A percentile compares a stretch with the other conserved stretches of the same genome.
These are phyloP conservation scores for Cornus florida DNA, from an alignment of 148 eudicot species.

Conservation along the genomic window DNA sequence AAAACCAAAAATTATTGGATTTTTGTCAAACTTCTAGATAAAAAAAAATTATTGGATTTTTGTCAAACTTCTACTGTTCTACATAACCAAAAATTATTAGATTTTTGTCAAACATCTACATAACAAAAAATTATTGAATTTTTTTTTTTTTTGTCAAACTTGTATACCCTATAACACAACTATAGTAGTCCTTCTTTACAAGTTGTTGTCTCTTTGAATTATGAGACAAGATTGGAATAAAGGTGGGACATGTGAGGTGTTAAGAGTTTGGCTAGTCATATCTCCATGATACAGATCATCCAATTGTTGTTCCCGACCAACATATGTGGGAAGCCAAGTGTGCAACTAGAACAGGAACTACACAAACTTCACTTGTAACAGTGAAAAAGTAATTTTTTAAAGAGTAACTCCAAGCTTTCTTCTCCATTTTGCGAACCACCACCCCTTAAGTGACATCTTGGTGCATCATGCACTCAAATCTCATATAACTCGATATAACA, in stretches of 20 bases:
- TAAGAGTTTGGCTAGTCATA: constrained; percentile 9
- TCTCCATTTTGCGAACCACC: not conserved
- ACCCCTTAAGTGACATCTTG: constrained; percentile 13
- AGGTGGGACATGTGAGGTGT: not conserved
- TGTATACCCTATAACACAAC: too few relatives aligned
- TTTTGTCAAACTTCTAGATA: too few relatives aligned
- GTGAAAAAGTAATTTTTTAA: not conserved
- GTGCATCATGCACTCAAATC: constrained; percentile 13
- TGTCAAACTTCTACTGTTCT: too few relatives aligned
- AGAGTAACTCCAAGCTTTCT: not conserved
- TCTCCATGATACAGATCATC: constrained; percentile 16
- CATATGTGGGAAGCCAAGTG: constrained; percentile 18
- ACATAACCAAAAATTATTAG: too few relatives aligned
- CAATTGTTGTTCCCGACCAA: constrained; percentile 9
- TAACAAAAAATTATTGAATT: too few relatives aligned
- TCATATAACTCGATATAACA: not conserved
- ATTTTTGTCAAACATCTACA: too few relatives aligned
- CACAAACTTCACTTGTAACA: not conserved
- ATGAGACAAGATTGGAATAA: not conserved
- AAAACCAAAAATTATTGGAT: too few relatives aligned
- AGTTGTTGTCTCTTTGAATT: not conserved
- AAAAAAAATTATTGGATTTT: too few relatives aligned
- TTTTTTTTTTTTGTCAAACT: too few relatives aligned
- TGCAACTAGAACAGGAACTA: constrained; percentile 17
- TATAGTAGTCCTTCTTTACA: not conserved